Evolutionary conservation across 2,329 filamentous ascomycete genomes (phyloP), one percentile per base, ranked within the genome.

Genomic region (Tolypocladium capitatum): DNA sequence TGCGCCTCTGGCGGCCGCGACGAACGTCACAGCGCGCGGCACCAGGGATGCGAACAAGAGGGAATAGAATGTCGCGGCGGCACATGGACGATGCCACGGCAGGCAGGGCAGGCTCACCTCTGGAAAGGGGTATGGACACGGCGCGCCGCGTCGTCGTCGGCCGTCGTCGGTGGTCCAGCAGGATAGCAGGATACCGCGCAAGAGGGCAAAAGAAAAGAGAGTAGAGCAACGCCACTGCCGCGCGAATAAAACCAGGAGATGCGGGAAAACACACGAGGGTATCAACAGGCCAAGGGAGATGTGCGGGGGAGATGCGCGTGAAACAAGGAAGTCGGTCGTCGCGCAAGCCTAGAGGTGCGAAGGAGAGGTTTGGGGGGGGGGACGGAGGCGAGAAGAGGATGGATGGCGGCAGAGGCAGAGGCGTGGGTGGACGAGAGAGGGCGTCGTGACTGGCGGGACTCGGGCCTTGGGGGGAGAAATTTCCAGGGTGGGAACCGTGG

Each of bases 401-500:
- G 30, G 43, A 45, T 34, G 43, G 43, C 6, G 18, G 32, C 31
- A 34, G 43, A 34, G 21, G 41, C 50, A 52, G 49, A 46, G 21
- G 41, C 50, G 52, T 50, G 49, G 48, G 51, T 43, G 49, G 49
- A 49, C 48, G 47, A 45, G 48, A 13, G 34, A 18, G 48, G 49
- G 51, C 48, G 51, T 48, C 36, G 46, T 48, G 49, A 42, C 38
- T 27, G 44, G 44, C 27, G 33, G 33, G 33, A 28, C 34, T 27
- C 30, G 47, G 44, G 45, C 46, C 20, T 24, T n/a, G 51, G 51
- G 45, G 47, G 41, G 46, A 46, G 53, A 52, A 53, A 53, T 53
- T 55, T 55, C 53, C 49, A 49, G 50, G 35, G 51, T 51, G 48
- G 46, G 49, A 48, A 48, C 49, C 38, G 38, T 41, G 47, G 53